These are phyloP conservation scores for Yamadazyma takamatsuzukensis DNA, from an alignment of 805 yeast species.

Conservation along the genomic window DNA sequence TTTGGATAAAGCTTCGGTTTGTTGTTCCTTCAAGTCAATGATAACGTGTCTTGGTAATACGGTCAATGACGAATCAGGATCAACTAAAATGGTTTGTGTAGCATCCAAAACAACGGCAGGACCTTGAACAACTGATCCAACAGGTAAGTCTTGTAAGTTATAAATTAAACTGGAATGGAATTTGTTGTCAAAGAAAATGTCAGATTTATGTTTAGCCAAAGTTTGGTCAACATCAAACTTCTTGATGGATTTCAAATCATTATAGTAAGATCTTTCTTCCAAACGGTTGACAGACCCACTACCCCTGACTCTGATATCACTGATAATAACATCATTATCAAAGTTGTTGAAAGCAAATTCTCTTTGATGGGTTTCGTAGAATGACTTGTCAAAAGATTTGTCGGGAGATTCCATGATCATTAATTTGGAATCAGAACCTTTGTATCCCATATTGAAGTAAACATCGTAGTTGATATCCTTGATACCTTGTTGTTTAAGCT, in stretches of 20 bases:
- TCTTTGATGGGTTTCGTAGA: slow-evolving; percentile 53
- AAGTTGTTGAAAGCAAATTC: slow-evolving; percentile 70
- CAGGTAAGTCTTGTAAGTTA: slow-evolving; percentile 46
- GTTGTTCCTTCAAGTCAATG: slow-evolving; percentile 26
- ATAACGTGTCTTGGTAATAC: slow-evolving; percentile 62
- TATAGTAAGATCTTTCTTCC: slow-evolving; percentile 48
- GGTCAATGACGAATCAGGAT: slow-evolving; percentile 57
- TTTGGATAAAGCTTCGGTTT: slow-evolving; percentile 7
- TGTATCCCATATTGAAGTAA: slow-evolving; percentile 19
- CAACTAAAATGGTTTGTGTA: slow-evolving; percentile 75
- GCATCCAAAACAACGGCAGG: slow-evolving; percentile 79
- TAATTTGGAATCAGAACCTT: slow-evolving; percentile 24
- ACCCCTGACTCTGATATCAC: slow-evolving; percentile 72
- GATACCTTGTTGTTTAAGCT: slow-evolving; percentile 14
- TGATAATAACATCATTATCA: slow-evolving; percentile 56
- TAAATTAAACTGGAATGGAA: slow-evolving; percentile 47
- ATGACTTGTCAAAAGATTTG: slow-evolving; percentile 39
- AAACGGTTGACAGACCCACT: slow-evolving; percentile 51
- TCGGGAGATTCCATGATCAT: slow-evolving; percentile 19
- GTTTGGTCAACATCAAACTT: slow-evolving; percentile 6
- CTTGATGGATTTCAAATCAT: slow-evolving; percentile 15
- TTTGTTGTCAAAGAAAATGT: slow-evolving; percentile 54
- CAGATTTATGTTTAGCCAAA: slow-evolving; percentile 3
- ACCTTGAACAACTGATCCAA: slow-evolving; percentile 56
- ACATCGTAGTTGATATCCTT: slow-evolving; percentile 8